phyloP scores from a whole-genome alignment of 1,284 basidiomycete genomes.

The Wallemia mellicola region DNA sequence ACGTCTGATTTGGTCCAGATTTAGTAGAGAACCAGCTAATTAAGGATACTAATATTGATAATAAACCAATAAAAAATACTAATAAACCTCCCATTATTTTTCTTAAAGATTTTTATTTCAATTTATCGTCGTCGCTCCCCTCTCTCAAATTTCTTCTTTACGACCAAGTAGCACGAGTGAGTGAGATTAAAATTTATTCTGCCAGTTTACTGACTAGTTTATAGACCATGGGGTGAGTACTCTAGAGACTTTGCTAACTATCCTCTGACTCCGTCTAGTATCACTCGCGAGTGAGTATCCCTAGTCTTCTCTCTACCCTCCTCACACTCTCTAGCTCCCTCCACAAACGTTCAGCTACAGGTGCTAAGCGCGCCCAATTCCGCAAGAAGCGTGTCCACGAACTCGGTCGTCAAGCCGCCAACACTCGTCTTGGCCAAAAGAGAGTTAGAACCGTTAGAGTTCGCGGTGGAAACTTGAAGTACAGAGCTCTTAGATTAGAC shows the following conservation, averaged over 20 bases:
- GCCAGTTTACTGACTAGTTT: too few species aligned
- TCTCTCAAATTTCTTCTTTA: background rate
- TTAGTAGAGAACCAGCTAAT: background rate
- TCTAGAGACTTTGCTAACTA: background rate
- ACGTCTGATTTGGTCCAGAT: background rate
- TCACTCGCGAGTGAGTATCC: background rate
- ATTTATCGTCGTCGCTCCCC: background rate
- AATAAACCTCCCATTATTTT: background rate
- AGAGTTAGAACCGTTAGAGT: slow-evolving; percentile 74
- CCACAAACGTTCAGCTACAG: slow-evolving; percentile 76
- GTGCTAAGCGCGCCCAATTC: slow-evolving; percentile 77
- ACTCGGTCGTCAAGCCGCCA: slow-evolving; percentile 80
- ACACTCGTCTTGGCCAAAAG: slow-evolving; percentile 77
- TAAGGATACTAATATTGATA: background rate
- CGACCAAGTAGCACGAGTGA: background rate
- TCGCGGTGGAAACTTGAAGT: slow-evolving; percentile 75
- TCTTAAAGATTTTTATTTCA: background rate
- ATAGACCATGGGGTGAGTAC: background rate
- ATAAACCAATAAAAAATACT: background rate
- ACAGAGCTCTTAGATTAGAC: slow-evolving; percentile 76
- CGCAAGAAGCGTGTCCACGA: slow-evolving; percentile 99
- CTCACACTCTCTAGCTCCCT: slow-evolving; percentile 56
- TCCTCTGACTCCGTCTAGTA: background rate
- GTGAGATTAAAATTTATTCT: too few species aligned
- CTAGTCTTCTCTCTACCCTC: background rate